These are phyloP conservation scores for Plasmodium reichenowi DNA, from an alignment of 169 alveolate species.

Conservation along the genomic window DNA sequence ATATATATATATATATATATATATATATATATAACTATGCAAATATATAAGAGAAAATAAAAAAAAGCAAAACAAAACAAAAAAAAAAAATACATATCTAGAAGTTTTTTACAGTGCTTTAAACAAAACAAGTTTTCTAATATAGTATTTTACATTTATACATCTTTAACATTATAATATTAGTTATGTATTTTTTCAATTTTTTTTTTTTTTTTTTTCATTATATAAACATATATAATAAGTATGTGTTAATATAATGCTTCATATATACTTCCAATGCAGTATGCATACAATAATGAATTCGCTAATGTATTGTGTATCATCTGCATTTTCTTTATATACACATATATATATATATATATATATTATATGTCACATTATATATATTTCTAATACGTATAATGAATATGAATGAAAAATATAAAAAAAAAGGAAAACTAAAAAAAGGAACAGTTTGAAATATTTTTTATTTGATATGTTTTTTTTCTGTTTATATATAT, in stretches of 20 bases:
- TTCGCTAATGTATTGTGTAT: background rate
- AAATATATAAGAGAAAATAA: background rate
- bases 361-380: background rate
- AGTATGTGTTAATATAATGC: no score
- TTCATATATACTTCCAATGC: no score
- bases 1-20: background rate
- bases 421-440: background rate
- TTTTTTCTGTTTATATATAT: no score
- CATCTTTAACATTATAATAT: background rate
- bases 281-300: conserved; percentile 8
- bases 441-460: conserved; percentile 1
- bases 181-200: background rate
- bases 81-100: conserved; percentile 3
- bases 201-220: background rate
- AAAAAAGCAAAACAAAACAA: background rate
- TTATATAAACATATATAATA: background rate
- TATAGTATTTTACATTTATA: background rate
- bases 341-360: background rate
- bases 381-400: no score
- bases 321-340: background rate
- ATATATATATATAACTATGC: no score
- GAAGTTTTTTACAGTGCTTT: conserved; percentile 3
- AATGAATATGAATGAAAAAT: no score
- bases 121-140: conserved; percentile 7
- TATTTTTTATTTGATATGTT: background rate